These are phyloP conservation scores for Drechslera avenae DNA, from an alignment of 2,329 filamentous ascomycete genomes.

Conservation along the genomic window DNA sequence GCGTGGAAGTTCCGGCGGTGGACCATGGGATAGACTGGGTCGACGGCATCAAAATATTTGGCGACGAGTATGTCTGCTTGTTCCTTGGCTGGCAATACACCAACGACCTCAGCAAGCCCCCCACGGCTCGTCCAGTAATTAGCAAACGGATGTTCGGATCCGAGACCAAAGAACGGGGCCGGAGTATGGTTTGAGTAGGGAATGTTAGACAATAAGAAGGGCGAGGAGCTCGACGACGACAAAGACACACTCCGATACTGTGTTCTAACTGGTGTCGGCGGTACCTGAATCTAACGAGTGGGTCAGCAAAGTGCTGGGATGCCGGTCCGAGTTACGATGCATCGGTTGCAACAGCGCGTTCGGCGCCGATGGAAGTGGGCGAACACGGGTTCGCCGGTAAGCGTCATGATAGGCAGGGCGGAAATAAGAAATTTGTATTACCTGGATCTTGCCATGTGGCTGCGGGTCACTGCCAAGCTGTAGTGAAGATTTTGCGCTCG, in stretches of 20 bases:
- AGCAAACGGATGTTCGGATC: conserved; percentile 77
- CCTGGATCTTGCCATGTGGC: conserved; percentile 33
- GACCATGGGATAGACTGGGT: conserved; percentile 81
- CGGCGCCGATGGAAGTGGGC: conserved; percentile 7
- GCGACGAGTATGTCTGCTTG: conserved; percentile 72
- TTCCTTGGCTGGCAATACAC: conserved; percentile 74
- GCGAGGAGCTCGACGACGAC: conserved; percentile 52
- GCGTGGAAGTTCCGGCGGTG: conserved; percentile 76
- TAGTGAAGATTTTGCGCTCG: conserved; percentile 31
- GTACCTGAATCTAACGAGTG: conserved; percentile 28
- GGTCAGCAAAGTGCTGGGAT: conserved; percentile 17
- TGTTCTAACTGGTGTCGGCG: conserved; percentile 34
- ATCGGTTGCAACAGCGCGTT: neutral
- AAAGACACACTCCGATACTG: conserved; percentile 43
- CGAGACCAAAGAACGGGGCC: conserved; percentile 81
- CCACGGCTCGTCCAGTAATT: conserved; percentile 86
- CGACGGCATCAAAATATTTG: conserved; percentile 65
- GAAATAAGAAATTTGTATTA: conserved; percentile 30
- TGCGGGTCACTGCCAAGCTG: conserved; percentile 32
- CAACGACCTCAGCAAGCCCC: conserved; percentile 74
- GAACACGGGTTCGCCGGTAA: conserved; percentile 21
- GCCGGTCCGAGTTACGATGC: neutral
- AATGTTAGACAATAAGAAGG: conserved; percentile 70
- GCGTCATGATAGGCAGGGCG: conserved; percentile 13
- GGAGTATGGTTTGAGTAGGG: conserved; percentile 72